Evolutionary conservation across 2,329 filamentous ascomycete species (phyloP), one percentile per base, ranked within the genome.

Genomic region (Aspergillus niger): DNA sequence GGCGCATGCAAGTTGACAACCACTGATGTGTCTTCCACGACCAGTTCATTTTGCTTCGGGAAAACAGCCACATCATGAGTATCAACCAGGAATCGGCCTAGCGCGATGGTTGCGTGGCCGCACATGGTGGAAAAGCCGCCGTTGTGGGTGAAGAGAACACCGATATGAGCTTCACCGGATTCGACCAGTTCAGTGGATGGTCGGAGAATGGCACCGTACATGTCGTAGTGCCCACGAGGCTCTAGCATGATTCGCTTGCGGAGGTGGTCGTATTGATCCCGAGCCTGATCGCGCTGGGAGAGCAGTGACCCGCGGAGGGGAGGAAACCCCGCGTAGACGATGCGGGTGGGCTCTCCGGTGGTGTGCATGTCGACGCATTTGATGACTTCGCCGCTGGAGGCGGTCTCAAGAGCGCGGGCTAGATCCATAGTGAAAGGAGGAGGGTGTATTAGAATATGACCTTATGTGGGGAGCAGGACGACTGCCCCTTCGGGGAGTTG

Each of bases 101-200:
- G 64, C 0, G 82, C 82, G 49, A 84, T 80, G 0, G 81, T 83
- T 2, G 80, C 81, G 65, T 84, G 82, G 3, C 82, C 82, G 61
- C 81, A 83, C 74, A 83, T 82, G 5, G 80, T 82, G 7, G 79
- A 81, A 53, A 79, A 83, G 0, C 79, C 81, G 3, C 79, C 78
- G 32, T 81, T 81, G 32, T 80, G 79, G 61, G 74, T 74, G 67
- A 83, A 83, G 2, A 83, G 64, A 0, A 81, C 78, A 3, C 81
- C 81, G 26, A 83, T 78, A 62, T 83, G 72, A 0, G 81, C 82
- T 17, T 77, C 63, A 2, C 76, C 76, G 2, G 65, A 61, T 8
- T 54, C 50, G n/a, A 76, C 74, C 0, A 79, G 70, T 65, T 81
- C 81, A 3, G 80, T 81, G 13, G 76, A 71, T 0, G 68, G 74